phyloP scores from a whole-genome alignment of 495 filamentous ascomycete genomes.

The Jackrogersella multiformis region DNA sequence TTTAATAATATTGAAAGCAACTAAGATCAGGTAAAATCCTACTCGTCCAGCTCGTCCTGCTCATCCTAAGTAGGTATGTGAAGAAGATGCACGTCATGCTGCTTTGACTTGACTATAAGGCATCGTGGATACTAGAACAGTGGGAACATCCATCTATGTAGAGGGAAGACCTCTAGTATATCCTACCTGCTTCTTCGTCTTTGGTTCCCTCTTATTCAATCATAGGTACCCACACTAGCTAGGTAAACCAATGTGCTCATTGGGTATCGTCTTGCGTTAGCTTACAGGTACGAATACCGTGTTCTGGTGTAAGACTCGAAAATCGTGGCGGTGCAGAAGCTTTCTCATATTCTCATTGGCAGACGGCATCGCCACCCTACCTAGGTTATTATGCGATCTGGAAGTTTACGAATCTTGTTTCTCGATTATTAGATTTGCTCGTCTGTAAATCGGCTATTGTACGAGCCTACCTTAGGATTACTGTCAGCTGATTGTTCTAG shows the following conservation, averaged over 20 bases:
- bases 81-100: conserved; percentile 24
- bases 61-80: too few species aligned
- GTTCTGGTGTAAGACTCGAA: background rate
- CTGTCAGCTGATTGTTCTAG: conserved; percentile 19
- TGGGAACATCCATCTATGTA: background rate
- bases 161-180: background rate
- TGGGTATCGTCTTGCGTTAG: conserved; percentile 2
- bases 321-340: conserved; percentile 26
- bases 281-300: background rate
- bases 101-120: background rate
- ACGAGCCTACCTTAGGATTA: background rate
- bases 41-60: background rate
- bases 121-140: background rate
- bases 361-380: conserved; percentile 18
- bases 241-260: background rate
- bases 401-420: background rate
- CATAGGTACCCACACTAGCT: too few species aligned
- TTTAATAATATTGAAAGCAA: background rate
- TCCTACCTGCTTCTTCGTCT: conserved; percentile 1
- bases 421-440: too few species aligned
- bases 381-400: background rate
- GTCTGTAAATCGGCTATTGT: background rate
- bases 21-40: conserved; percentile 1
- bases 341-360: conserved; percentile 9
- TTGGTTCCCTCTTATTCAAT: conserved; percentile 16